Base-by-base conservation (phyloP, 352 stramenopile species). In the Phytophthora tubulina region DNA sequence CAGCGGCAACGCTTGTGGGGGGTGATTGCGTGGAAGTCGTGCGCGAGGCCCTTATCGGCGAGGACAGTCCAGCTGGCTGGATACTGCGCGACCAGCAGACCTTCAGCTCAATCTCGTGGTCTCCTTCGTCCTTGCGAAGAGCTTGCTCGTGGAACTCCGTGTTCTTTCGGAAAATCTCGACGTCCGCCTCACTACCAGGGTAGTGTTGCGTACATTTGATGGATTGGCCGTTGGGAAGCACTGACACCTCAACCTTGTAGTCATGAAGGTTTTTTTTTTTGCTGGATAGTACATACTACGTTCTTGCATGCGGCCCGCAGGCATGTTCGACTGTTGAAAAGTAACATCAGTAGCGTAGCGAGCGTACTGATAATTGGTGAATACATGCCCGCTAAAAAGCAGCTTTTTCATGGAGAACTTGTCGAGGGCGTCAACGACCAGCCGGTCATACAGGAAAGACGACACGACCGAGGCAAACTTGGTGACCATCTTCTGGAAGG, bases 111-210 rank as follows among this genome's bases (percentile, higher is more conserved):
- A 44, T 44, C 6, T 44, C 38, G n/a, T 10, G 10, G n/a, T 44
- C 27, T 48, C 48, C n/a, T 3, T 65, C 53, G 2, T 0, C 8
- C 54, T 71, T 71, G 8, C 30, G 54, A 3, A 71, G 39, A 1
- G n/a, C 36, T 49, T 52, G 50, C 1, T 39, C 1, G 33, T 65
- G 63, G 31, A 65, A 61, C 5, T 53, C 53, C 4, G 35, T 4
- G 10, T 71, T 65, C 1, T 64, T 54, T 54, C 53, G 9, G 41
- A 63, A 27, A 1, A 74, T 70, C 21, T 52, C 45, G 14, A 63
- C 27, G 46, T 72, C 63, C 3, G 53, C 36, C 10, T 44, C 48
- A n/a, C 38, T 62, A 3, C 50, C 61, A 1, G 61, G 61, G 32
- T 50, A 61, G 6, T 68, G 49, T 3, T 52, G 36, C 39, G 36